A percentile compares a stretch with the other conserved stretches of the same genome.
Conservation (phyloP, 768 basidiomycete species). For the Podaxis rugospora region DNA sequence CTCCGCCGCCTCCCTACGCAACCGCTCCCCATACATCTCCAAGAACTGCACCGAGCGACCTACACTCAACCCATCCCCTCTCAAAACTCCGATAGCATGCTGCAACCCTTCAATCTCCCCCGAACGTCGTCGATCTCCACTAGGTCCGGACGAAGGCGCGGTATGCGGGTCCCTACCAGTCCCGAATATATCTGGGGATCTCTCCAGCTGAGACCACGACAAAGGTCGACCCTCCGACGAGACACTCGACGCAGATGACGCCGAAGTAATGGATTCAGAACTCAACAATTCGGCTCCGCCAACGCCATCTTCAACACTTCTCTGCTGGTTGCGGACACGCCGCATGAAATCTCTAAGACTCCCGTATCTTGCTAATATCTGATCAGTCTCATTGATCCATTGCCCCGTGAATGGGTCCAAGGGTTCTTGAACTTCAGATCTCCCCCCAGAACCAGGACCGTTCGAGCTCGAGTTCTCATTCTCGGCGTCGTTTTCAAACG, state of each 20-base stretch:
- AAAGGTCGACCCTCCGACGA: background rate
- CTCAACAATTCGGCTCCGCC: background rate
- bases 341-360: background rate
- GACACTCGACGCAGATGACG: background rate
- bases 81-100: background rate
- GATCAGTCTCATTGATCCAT: background rate
- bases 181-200: background rate
- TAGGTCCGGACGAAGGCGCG: background rate
- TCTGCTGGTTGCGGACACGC: background rate
- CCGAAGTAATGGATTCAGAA: background rate
- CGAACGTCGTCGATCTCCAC: background rate
- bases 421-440: conserved; percentile 5
- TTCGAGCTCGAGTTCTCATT: conserved; percentile 11
- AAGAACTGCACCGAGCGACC: conserved; percentile 8
- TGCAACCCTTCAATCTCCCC: conserved; percentile 1
- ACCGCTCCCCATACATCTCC: background rate
- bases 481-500: conserved; percentile 31
- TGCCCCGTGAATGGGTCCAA: background rate
- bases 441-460: background rate
- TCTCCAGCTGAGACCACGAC: conserved; percentile 6
- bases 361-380: background rate
- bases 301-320: background rate
- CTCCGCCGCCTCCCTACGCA: background rate
- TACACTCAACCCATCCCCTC: conserved; percentile 4
- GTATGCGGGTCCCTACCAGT: background rate